Conservation (phyloP, 2,329 filamentous ascomycete genomes). For the Colletotrichum noveboracense region DNA sequence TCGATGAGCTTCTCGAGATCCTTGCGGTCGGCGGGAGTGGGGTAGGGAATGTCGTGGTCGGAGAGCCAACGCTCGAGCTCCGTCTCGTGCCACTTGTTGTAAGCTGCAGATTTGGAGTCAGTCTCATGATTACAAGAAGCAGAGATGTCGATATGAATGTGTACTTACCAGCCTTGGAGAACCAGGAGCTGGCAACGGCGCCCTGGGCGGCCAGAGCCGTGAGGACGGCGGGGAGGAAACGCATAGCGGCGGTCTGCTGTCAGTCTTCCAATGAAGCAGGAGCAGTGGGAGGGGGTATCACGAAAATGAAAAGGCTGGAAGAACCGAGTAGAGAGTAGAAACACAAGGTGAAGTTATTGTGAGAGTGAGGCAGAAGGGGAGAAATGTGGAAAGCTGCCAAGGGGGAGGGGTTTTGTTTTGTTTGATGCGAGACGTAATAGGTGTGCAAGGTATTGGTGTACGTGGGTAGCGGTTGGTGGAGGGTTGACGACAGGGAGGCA, state of each 20-base stretch:
- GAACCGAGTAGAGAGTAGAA: constrained; percentile 24
- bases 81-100: constrained; percentile 99
- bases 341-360: constrained; percentile 3
- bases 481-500: constrained; percentile 15
- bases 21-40: constrained; percentile 88
- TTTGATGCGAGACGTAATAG: constrained; percentile 1
- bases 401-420: constrained; percentile 22
- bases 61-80: constrained; percentile 97
- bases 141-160: not conserved
- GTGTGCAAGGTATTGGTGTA: not conserved
- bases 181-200: constrained; percentile 80
- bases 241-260: constrained; percentile 64
- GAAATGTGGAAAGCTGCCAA: constrained; percentile 5
- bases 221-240: constrained; percentile 73
- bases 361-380: not conserved
- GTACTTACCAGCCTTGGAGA: constrained; percentile 79
- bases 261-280: constrained; percentile 19
- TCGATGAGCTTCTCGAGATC: constrained; percentile 92
- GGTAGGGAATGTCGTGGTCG: constrained; percentile 89
- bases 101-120: constrained; percentile 60
- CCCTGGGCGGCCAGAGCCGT: constrained; percentile 74
- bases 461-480: not conserved
- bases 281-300: constrained; percentile 17
- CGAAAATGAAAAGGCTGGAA: not conserved
- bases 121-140: not conserved